phyloP scores from a whole-genome alignment of 129 eudicot genomes.

The Mikania micrantha region DNA sequence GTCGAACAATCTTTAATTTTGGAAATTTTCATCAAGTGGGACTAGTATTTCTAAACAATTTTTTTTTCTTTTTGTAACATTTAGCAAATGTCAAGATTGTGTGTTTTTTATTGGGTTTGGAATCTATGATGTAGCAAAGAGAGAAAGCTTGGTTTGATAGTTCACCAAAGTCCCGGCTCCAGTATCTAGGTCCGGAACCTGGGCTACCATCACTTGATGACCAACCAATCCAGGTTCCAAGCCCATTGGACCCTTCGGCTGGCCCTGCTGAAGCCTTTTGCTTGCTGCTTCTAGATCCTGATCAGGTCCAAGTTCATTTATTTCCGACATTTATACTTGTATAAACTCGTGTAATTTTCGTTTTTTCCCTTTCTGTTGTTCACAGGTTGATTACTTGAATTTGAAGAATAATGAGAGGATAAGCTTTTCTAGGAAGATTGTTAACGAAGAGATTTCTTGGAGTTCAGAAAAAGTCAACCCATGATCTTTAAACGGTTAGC shows the following conservation, averaged over 20 bases:
- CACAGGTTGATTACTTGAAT: conserved; percentile 88
- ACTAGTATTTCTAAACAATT: not conserved
- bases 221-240: conserved; percentile 31
- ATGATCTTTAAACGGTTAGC: conserved; percentile 18
- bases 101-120: not conserved
- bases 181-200: conserved; percentile 70
- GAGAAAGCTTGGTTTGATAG: conserved; percentile 90
- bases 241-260: conserved; percentile 58
- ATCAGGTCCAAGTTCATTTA: conserved; percentile 61
- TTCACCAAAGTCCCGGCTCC: conserved; percentile 74
- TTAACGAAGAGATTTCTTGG: conserved; percentile 50
- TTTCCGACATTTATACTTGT: not conserved
- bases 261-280: conserved; percentile 81
- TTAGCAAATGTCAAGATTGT: not conserved
- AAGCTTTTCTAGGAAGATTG: conserved; percentile 31
- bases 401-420: conserved; percentile 70
- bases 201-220: conserved; percentile 60
- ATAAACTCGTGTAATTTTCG: not conserved
- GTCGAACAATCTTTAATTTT: not conserved
- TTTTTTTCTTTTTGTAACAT: no score
- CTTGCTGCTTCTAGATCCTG: conserved; percentile 75
- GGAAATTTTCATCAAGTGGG: not conserved
- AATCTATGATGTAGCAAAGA: conserved; percentile 57
- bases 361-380: not conserved
- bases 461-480: conserved; percentile 60